Evolutionary conservation across 169 alveolate species (phyloP), one percentile per base, ranked within the genome.

Genomic region (Plasmodium gallinaceum): DNA sequence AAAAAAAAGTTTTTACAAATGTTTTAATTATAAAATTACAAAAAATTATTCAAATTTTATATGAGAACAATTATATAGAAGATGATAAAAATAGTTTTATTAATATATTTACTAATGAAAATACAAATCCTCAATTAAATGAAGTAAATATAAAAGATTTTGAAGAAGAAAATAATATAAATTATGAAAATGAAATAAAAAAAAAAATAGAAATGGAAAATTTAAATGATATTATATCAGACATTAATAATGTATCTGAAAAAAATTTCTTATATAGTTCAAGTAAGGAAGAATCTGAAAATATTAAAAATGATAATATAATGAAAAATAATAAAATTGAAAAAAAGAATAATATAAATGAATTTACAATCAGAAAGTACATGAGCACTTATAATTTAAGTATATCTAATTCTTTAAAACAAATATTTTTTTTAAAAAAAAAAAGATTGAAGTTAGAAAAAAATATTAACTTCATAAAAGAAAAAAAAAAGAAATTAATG

Each of bases 401-500:
- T 18, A 5, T 52, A 18, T 45, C 46, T 20, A 42, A 75, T 43
- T 61, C 20, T 42, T 32, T 75, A 37, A 75, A 43, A 45, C 58
- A 75, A 61, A 61, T 75, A 37, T 75, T 20, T 51, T 9, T 75
- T 0, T 75, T 75, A 64, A 75, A 75, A 61, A 75, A 75, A 45
- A 22, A 75, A n/a, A 61, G 58, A 37, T 61, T 75, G 7, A 45
- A 60, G 9, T 26, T 75, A 24, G 88, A 61, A 46, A 75, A 75
- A 20, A 42, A 61, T 37, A 43, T 39, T 65, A 75, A 75, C 46
- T 8, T 16, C 51, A 26, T 75, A 12, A 75, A 75, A 18, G 88
- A 66, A 4, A 61, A 62, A 37, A 75, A 75, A 61, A 75, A 75
- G 60, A 39, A 75, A 75, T 74, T 75, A 51, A 64, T 66, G 68